Evolutionary conservation across 345 rosid species (phyloP).

Genomic region (Eucalyptus curtisii): DNA sequence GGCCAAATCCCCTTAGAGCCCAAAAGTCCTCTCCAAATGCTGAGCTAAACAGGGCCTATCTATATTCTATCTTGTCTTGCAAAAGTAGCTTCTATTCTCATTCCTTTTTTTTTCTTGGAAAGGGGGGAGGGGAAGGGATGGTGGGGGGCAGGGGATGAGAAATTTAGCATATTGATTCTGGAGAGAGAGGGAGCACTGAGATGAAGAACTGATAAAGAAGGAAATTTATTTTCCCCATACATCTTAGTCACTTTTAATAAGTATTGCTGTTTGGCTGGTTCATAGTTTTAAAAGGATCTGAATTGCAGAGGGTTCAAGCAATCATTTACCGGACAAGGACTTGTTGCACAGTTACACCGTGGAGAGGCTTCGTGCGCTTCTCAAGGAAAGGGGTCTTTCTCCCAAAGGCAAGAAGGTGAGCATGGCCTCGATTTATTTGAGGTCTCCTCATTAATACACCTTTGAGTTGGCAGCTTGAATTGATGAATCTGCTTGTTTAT

Average conservation of each 20-base stretch:
- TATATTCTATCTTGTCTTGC: not conserved
- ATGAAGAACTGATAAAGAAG: not conserved
- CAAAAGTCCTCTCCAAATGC: no score
- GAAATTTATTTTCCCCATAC: not conserved
- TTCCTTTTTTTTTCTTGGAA: not conserved
- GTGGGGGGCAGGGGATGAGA: not conserved
- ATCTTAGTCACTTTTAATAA: not conserved
- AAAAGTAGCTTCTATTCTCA: not conserved
- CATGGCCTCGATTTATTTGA: not conserved
- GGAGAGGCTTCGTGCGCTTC: conserved; percentile 79
- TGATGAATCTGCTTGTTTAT: not conserved
- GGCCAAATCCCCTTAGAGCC: no score
- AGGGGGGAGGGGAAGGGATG: not conserved
- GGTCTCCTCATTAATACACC: not conserved
- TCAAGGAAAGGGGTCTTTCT: conserved; percentile 71
- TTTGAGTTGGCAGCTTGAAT: not conserved
- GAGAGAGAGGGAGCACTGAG: not conserved
- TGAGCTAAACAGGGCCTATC: no score
- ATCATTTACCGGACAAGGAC: conserved; percentile 47
- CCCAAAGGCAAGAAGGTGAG: conserved; percentile 77
- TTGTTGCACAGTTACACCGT: conserved; percentile 59
- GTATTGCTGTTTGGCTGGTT: not conserved
- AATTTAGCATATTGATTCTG: not conserved
- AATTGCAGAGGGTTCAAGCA: conserved; percentile 50
- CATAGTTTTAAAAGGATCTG: not conserved